phyloP scores from a whole-genome alignment of 2,329 filamentous ascomycete genomes.

The Pseudogymnoascus sp. region DNA sequence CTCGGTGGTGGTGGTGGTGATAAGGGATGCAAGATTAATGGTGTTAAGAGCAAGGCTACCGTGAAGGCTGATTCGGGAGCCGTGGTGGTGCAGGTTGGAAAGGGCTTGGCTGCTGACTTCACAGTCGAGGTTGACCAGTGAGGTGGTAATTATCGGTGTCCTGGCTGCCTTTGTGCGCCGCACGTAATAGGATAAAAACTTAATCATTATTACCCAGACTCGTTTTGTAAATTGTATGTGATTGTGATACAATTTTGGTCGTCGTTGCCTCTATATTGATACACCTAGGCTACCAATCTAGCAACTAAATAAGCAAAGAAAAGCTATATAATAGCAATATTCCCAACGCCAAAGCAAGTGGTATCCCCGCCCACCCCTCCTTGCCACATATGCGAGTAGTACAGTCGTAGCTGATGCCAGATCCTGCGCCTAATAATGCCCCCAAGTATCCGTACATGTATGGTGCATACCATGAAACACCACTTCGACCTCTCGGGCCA shows the following conservation, averaged over 20 bases:
- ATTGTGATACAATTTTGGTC: neutral
- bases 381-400: neutral
- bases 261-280: neutral
- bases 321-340: neutral
- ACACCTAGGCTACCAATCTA: neutral
- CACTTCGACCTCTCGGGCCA: neutral
- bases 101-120: conserved; percentile 16
- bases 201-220: neutral
- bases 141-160: neutral
- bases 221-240: neutral
- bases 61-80: conserved; percentile 11
- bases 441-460: neutral
- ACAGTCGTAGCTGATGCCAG: conserved; percentile 4
- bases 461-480: neutral
- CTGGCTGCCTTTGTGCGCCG: neutral
- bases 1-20: conserved; percentile 8
- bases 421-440: neutral
- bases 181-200: neutral
- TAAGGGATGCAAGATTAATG: conserved; percentile 10
- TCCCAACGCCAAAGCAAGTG: conserved; percentile 3
- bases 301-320: neutral
- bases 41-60: neutral
- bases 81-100: conserved; percentile 14
- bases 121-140: conserved; percentile 5
- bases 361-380: neutral